Percentiles rank a stretch among this genome's conserved stretches.
phyloP scores from a whole-genome alignment of 2,329 filamentous ascomycete genomes.

The Ilyonectria sp. region DNA sequence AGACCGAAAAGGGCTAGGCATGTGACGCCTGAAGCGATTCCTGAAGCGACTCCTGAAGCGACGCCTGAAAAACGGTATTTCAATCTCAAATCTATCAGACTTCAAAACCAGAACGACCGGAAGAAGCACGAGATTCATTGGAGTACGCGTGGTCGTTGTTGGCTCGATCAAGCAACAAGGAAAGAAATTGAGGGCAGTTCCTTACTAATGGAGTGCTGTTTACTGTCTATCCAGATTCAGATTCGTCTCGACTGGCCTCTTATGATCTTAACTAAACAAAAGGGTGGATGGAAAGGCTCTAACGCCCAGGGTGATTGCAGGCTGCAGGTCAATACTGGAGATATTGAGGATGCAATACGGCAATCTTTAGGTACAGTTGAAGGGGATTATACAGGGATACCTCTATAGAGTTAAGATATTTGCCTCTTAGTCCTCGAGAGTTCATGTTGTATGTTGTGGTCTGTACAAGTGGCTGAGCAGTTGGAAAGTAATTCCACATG shows the following conservation, averaged over 20 bases:
- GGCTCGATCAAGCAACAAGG: background rate
- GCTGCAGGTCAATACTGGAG: conserved; percentile 1
- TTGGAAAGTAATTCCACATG: background rate
- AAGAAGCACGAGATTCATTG: conserved; percentile 1
- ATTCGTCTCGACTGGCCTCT: background rate
- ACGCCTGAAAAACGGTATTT: background rate
- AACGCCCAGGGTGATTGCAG: conserved; percentile 2
- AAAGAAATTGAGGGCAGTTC: conserved; percentile 1
- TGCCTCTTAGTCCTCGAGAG: background rate
- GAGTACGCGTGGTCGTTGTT: background rate
- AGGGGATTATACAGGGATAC: background rate
- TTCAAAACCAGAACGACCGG: background rate
- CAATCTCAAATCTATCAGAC: background rate
- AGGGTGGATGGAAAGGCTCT: background rate
- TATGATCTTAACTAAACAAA: conserved; percentile 1
- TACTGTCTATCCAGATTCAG: background rate
- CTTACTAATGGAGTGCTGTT: background rate
- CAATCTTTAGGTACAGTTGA: background rate
- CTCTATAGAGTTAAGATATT: background rate
- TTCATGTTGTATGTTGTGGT: conserved; percentile 3
- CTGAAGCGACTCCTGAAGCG: background rate
- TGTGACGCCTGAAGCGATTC: background rate
- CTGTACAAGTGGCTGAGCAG: background rate
- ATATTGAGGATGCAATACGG: conserved; percentile 1
- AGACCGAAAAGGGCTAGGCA: background rate